Percentiles rank a stretch among this genome's conserved stretches.
Evolutionary conservation across 148 eudicot genomes (phyloP).

Genomic region (Mesembryanthemum crystallinum): DNA sequence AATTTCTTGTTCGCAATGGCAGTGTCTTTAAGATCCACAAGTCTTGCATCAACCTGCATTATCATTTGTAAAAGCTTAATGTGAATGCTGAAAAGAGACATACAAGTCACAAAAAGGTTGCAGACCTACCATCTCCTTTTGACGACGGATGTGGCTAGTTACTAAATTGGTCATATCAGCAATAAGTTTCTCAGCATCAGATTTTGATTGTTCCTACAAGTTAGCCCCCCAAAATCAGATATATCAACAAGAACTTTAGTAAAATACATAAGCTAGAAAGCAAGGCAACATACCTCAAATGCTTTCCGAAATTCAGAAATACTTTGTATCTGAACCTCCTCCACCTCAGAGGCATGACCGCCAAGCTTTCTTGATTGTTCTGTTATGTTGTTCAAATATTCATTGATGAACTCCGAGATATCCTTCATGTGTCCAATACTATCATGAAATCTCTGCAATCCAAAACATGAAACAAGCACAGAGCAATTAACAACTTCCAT

Average conservation of each 20-base stretch:
- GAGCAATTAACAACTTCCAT: neutral
- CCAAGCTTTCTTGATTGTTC: constrained; percentile 62
- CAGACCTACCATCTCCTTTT: constrained; percentile 68
- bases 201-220: constrained; percentile 71
- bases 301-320: constrained; percentile 73
- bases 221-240: constrained; percentile 4
- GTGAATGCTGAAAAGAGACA: neutral
- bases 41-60: constrained; percentile 70
- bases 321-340: constrained; percentile 56
- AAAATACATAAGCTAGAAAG: neutral
- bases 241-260: neutral
- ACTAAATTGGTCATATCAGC: constrained; percentile 77
- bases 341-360: constrained; percentile 56
- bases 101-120: neutral
- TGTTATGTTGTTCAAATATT: constrained; percentile 52
- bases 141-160: constrained; percentile 62
- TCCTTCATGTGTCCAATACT: constrained; percentile 53
- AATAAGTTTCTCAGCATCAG: constrained; percentile 81
- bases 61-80: neutral
- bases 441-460: constrained; percentile 63
- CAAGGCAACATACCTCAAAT: constrained; percentile 51
- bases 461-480: constrained; percentile 1
- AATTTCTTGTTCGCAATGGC: constrained; percentile 54
- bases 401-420: constrained; percentile 56
- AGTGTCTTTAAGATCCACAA: constrained; percentile 54